Evolutionary conservation across 1,284 basidiomycete genomes (phyloP).

Genomic region (Lentinula novae-zelandiae): DNA sequence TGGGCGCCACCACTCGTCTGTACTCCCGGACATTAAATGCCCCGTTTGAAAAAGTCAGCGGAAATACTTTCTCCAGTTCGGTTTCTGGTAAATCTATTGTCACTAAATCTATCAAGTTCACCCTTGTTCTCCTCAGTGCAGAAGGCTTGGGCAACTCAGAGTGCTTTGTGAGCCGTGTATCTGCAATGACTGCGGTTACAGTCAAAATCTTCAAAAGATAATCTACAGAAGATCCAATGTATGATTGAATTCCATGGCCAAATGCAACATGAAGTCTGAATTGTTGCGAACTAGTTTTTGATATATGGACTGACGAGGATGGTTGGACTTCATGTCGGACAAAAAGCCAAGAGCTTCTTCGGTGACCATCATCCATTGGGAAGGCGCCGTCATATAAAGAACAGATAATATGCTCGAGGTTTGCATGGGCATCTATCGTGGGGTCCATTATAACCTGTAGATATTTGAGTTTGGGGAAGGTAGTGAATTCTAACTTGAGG

Average conservation of each 20-base stretch:
- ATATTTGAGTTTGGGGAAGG: background rate
- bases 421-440: too few relatives aligned
- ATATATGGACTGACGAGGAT: too few relatives aligned
- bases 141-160: background rate
- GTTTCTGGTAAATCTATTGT: background rate
- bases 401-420: background rate
- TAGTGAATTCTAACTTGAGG: background rate
- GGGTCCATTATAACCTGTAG: background rate
- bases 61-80: background rate
- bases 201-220: background rate
- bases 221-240: background rate
- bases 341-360: background rate
- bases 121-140: background rate
- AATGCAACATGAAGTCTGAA: background rate
- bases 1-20: conserved; percentile 2
- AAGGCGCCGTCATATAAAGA: background rate
- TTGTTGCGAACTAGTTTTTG: background rate
- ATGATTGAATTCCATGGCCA: too few relatives aligned
- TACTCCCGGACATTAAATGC: background rate
- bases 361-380: background rate
- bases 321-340: too few relatives aligned
- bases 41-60: background rate
- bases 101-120: background rate
- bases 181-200: too few relatives aligned
- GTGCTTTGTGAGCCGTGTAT: too few relatives aligned